phyloP scores from a whole-genome alignment of 140 eudicot species.

The Bidens hawaiensis region DNA sequence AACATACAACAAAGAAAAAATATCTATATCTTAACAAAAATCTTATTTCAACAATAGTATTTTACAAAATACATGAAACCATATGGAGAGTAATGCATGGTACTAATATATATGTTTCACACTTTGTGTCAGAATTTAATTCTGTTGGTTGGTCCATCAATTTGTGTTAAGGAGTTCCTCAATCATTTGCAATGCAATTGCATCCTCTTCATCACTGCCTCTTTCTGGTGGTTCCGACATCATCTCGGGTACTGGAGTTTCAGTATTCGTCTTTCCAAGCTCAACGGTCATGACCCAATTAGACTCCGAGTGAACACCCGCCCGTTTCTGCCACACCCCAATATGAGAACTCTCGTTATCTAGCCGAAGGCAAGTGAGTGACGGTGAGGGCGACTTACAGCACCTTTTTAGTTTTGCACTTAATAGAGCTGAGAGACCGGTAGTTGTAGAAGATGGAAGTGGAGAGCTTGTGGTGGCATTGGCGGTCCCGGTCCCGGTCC shows the following conservation, averaged over 20 bases:
- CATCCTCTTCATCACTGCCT: constrained; percentile 63
- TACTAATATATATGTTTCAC: constrained; percentile 6
- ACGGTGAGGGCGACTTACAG: constrained; percentile 63
- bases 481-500: too few species aligned
- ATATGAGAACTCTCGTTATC: constrained; percentile 76
- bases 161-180: constrained; percentile 78
- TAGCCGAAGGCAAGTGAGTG: constrained; percentile 79
- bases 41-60: constrained; percentile 20
- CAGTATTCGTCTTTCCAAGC: constrained; percentile 46
- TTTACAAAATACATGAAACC: constrained; percentile 8
- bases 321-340: constrained; percentile 91
- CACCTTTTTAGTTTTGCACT: constrained; percentile 62
- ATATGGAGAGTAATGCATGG: constrained; percentile 18
- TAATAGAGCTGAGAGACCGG: constrained; percentile 47
- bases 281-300: constrained; percentile 90
- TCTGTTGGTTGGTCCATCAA: constrained; percentile 21
- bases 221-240: constrained; percentile 8
- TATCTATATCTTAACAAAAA: not conserved
- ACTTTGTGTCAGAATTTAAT: constrained; percentile 3
- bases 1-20: not conserved
- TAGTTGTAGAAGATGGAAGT: constrained; percentile 14
- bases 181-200: constrained; percentile 84
- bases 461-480: constrained; percentile 2
- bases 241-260: constrained; percentile 20
- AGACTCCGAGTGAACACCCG: constrained; percentile 60